Base-by-base conservation (phyloP, 805 yeast genomes). In the Ogataea angusta region DNA sequence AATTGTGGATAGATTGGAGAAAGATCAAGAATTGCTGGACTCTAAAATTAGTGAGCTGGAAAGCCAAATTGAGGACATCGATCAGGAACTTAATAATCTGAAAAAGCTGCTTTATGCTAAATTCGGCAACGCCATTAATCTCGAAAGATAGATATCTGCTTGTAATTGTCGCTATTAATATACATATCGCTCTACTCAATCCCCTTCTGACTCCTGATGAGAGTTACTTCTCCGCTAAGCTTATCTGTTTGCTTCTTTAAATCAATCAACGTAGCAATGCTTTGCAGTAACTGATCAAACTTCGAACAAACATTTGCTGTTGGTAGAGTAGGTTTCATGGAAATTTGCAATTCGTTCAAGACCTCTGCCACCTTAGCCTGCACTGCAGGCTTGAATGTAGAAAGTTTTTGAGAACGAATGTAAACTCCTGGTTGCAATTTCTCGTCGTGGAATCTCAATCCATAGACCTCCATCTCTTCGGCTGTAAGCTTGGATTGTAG, bases 201-300 rank as follows among this genome's bases (percentile, higher is more conserved):
- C 15, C 64, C 64, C 36, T 56, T 58, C 39, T 63, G 68, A 19
- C 52, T 52, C 42, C 63, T 67, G n/a, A 67, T 62, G 41, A 81
- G 68, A 23, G 70, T 68, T 27, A 76, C 72, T 51, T 91, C 98
- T 3, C 95, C 81, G 47, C 86, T 90, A 10, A 90, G 67, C 63
- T 88, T 89, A 60, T 93, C 99, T 15, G 79, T 78, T 42, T 87
- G 95, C 59, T 79, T 83, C 65, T 91, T 91, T 12, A 90, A 70
- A 40, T 93, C 98, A 40, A 90, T 68, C 47, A 91, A 67, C 2
- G 82, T 74, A 10, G 79, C 80, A 22, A 87, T 85, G 0, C 81
- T 69, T 48, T 81, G 80, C 35, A 85, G 71, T 38, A 93, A 63
- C 42, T 78, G 78, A 52, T 91, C 97, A 56, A 84, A 89, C 54